Percentiles rank a stretch among this genome's conserved stretches.
These are phyloP conservation scores for Globisporangium radiosum DNA, from an alignment of 352 stramenopile genomes.

Conservation along the genomic window DNA sequence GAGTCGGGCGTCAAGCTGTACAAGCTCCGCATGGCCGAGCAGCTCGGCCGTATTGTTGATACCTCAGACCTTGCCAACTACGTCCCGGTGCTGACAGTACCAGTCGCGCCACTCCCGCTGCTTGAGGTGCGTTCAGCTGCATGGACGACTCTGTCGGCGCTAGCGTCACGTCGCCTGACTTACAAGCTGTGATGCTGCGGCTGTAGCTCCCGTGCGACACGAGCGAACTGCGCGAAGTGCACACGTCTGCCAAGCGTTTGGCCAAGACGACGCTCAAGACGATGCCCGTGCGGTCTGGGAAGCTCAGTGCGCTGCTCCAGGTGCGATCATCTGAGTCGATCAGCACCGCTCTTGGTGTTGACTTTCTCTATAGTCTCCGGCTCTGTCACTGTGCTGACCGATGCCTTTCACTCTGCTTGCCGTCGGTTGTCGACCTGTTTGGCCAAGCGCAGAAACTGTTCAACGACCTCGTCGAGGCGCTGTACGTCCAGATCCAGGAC, in stretches of 20 bases:
- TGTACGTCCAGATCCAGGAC: conserved; percentile 61
- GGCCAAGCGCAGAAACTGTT: conserved; percentile 65
- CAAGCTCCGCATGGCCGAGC: conserved; percentile 67
- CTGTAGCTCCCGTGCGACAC: conserved; percentile 55
- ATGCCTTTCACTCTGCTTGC: too few species aligned
- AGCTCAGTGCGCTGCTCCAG: conserved; percentile 52
- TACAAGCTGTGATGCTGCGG: background rate
- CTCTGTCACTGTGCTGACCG: background rate
- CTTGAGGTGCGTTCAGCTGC: conserved; percentile 27
- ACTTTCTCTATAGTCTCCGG: background rate
- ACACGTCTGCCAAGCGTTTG: conserved; percentile 44
- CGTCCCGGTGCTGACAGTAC: conserved; percentile 28
- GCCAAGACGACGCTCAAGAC: conserved; percentile 41
- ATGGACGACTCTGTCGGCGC: too few species aligned
- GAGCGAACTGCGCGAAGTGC: conserved; percentile 35
- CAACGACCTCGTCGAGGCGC: conserved; percentile 59
- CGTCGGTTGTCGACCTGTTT: too few species aligned
- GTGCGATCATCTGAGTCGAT: conserved; percentile 16
- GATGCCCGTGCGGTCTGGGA: conserved; percentile 65
- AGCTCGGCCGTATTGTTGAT: conserved; percentile 59
- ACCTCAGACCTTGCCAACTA: conserved; percentile 60
- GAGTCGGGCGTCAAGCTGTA: conserved; percentile 77
- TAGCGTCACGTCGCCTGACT: background rate
- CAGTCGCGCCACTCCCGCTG: conserved; percentile 17
- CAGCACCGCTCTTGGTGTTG: background rate